Evolutionary conservation across 129 eudicot species (phyloP).

Genomic region (Tagetes patula): DNA sequence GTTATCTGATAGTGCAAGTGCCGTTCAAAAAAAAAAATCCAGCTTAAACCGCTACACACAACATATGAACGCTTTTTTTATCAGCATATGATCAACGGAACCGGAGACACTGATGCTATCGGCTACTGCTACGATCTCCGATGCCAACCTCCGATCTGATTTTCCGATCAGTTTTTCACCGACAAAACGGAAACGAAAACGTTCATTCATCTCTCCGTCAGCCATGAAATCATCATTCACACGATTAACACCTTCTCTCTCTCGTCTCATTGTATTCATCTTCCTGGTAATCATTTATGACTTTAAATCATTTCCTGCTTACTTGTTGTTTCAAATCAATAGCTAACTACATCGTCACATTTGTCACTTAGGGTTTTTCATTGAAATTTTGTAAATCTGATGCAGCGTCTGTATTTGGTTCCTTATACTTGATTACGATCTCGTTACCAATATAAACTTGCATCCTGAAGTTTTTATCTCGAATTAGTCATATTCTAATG

Average conservation of each 20-base stretch:
- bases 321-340: neutral
- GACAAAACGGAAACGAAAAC: slow-evolving; percentile 7
- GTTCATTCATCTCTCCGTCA: neutral
- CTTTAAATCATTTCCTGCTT: slow-evolving; percentile 1
- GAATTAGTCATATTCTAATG: slow-evolving; percentile 3
- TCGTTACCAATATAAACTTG: neutral
- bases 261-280: slow-evolving; percentile 25
- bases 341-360: slow-evolving; percentile 13
- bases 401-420: neutral
- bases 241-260: slow-evolving; percentile 9
- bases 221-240: slow-evolving; percentile 29
- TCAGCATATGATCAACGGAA: slow-evolving; percentile 25
- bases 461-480: neutral
- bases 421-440: slow-evolving; percentile 5
- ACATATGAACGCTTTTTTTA: neutral
- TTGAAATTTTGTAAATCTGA: slow-evolving; percentile 5
- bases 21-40: neutral
- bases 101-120: slow-evolving; percentile 20
- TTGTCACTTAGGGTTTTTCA: slow-evolving; percentile 24
- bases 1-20: too few species aligned
- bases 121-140: slow-evolving; percentile 17
- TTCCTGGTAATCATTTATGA: slow-evolving; percentile 28
- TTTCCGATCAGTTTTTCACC: slow-evolving; percentile 17
- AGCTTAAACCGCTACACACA: neutral
- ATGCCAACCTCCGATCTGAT: slow-evolving; percentile 27